Evolutionary conservation across 495 filamentous ascomycete species (phyloP).

Genomic region (Penicillium bovifimosum): DNA sequence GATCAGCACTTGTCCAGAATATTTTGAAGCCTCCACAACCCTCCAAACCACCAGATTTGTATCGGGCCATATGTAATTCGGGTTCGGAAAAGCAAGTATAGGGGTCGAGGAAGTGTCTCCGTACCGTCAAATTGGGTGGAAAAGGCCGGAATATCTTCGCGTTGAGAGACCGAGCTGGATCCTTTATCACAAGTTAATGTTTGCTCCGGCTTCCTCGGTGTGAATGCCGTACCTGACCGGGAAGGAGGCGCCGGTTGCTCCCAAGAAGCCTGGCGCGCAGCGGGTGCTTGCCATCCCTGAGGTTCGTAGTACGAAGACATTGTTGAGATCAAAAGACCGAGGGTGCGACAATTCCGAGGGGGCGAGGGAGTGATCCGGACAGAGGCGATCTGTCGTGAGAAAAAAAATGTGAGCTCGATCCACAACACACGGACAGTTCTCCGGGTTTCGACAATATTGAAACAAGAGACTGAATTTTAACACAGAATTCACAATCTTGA

Average conservation of each 20-base stretch:
- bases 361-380: constrained; percentile 28
- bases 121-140: constrained; percentile 88
- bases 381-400: constrained; percentile 25
- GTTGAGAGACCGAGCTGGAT: constrained; percentile 69
- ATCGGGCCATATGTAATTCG: background rate
- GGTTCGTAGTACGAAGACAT: constrained; percentile 90
- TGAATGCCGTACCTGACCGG: constrained; percentile 63
- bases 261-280: constrained; percentile 64
- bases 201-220: constrained; percentile 13
- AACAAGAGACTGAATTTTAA: background rate
- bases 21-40: background rate
- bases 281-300: constrained; percentile 66
- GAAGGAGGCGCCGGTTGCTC: constrained; percentile 83
- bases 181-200: constrained; percentile 45
- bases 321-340: constrained; percentile 22
- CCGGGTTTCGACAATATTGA: background rate
- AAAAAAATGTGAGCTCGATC: constrained; percentile 14
- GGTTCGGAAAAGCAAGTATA: background rate
- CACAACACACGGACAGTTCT: constrained; percentile 4
- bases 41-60: background rate
- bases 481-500: background rate
- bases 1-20: constrained; percentile 2
- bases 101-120: constrained; percentile 12
- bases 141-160: constrained; percentile 77
- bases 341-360: constrained; percentile 24